These are phyloP conservation scores for Arctium minus DNA, from an alignment of 129 eudicot genomes.

Conservation along the genomic window DNA sequence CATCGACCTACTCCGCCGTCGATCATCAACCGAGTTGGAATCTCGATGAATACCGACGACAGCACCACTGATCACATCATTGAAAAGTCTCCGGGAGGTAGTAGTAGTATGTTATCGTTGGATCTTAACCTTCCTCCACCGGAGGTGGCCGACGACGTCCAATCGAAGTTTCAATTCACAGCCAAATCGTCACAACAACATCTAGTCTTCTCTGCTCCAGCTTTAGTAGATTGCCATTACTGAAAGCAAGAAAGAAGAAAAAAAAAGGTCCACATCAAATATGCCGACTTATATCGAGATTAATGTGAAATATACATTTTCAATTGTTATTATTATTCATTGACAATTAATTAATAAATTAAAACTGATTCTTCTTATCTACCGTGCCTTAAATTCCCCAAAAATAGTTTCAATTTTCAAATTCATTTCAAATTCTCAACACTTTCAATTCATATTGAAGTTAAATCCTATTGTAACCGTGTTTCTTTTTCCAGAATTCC, in stretches of 20 bases:
- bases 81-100: slow-evolving; percentile 3
- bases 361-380: slow-evolving; percentile 23
- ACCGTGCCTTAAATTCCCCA: background rate
- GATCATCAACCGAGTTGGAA: slow-evolving; percentile 5
- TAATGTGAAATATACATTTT: slow-evolving; percentile 35
- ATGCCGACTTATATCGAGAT: slow-evolving; percentile 7
- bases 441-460: background rate
- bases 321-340: slow-evolving; percentile 24
- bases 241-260: slow-evolving; percentile 18
- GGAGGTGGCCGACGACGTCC: slow-evolving; percentile 35
- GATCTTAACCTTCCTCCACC: slow-evolving; percentile 96
- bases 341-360: slow-evolving; percentile 22
- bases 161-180: slow-evolving; percentile 34
- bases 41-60: background rate
- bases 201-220: slow-evolving; percentile 48
- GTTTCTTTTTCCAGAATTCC: background rate
- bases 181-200: slow-evolving; percentile 14
- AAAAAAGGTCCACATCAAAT: slow-evolving; percentile 2
- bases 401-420: background rate
- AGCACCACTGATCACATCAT: background rate
- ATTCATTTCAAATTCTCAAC: background rate
- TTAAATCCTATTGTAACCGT: background rate
- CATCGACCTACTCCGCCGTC: slow-evolving; percentile 44
- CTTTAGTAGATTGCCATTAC: slow-evolving; percentile 76
- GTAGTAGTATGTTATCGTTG: slow-evolving; percentile 34